Base-by-base conservation (phyloP, 2,329 filamentous ascomycete genomes). In the Diaporthe ilicicola region DNA sequence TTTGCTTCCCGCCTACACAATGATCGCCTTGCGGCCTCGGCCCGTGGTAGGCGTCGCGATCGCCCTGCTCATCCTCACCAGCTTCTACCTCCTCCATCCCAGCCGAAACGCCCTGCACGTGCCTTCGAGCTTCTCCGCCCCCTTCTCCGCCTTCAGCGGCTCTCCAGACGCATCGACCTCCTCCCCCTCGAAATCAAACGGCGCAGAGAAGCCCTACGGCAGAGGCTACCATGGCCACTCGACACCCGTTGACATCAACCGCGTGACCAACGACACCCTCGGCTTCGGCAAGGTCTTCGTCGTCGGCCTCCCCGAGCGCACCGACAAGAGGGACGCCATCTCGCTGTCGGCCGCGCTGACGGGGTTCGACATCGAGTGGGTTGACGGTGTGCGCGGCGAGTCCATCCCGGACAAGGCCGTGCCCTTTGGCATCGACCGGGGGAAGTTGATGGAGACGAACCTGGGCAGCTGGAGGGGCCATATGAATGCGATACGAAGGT, bases 321-420 rank as follows among this genome's bases (percentile, higher is more conserved):
- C 82, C 27, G 87, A 89, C 73, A 83, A 86, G 12, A 82, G 85
- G 53, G 85, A 89, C 78, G 80, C 83, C 2, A 82, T 89, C 75
- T 79, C 81, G 1, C 78, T 88, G 8, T 83, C 84, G 2, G 84
- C 85, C 1, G 81, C 82, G 1, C 79, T 86, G 8, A 86, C 80
- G 32, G 81, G 81, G 15, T 75, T 89, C 9, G 75, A 80, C 0
- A 75, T 88, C 32, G 81, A 82, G 1, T 88, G 84, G 76, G 75
- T 86, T 1, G 81, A 85, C 29, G 87, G 86, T 2, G 78, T 87
- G 0, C 76, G 79, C 9, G 83, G 82, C 0, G 77, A 79, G 3
- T 72, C 78, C 0, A 77, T 86, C 1, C 74, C 78, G 0, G 81
- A 84, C 39, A 81, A 81, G 69, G 81, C 71, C 79, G 17, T 73